A percentile compares a stretch with the other conserved stretches of the same genome.
Evolutionary conservation across 164 flowering plant species (phyloP).

Genomic region (Piper longum): DNA sequence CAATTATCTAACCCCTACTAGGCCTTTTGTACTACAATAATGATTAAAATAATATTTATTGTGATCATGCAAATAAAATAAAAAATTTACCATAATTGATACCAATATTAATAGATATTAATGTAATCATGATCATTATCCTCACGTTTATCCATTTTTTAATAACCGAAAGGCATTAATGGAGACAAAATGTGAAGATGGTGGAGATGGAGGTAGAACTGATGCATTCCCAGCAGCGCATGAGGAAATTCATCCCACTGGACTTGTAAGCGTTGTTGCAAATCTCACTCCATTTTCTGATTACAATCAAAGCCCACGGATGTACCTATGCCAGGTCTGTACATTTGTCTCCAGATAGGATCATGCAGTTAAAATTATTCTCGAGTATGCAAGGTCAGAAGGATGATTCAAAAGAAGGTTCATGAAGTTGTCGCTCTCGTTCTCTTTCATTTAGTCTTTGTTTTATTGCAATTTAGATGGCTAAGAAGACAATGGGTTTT

Average conservation of each 20-base stretch:
- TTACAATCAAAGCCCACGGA: constrained; percentile 96
- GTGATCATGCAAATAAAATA: no score
- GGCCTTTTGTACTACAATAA: no score
- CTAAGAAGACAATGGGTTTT: constrained; percentile 92
- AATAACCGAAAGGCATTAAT: constrained; percentile 44
- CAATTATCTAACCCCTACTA: no score
- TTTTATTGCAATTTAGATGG: constrained; percentile 47
- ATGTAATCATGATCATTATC: no score
- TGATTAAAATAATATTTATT: no score
- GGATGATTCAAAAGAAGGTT: no score
- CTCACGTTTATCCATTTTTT: not conserved
- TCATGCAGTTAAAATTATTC: not conserved
- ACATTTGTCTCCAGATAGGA: not conserved
- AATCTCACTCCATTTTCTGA: constrained; percentile 96
- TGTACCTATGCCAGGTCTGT: constrained; percentile 96
- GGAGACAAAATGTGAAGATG: constrained; percentile 93
- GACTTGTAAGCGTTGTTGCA: constrained; percentile 81
- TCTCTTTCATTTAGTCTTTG: not conserved
- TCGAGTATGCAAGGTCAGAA: no score
- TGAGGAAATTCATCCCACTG: constrained; percentile 88
- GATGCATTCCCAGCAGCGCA: constrained; percentile 65
- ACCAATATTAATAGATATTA: no score
- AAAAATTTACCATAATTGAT: no score
- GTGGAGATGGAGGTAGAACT: constrained; percentile 77
- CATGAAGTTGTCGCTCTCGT: not conserved